Evolutionary conservation across 2,329 filamentous ascomycete genomes (phyloP).

Genomic region (Nemania diffusa): DNA sequence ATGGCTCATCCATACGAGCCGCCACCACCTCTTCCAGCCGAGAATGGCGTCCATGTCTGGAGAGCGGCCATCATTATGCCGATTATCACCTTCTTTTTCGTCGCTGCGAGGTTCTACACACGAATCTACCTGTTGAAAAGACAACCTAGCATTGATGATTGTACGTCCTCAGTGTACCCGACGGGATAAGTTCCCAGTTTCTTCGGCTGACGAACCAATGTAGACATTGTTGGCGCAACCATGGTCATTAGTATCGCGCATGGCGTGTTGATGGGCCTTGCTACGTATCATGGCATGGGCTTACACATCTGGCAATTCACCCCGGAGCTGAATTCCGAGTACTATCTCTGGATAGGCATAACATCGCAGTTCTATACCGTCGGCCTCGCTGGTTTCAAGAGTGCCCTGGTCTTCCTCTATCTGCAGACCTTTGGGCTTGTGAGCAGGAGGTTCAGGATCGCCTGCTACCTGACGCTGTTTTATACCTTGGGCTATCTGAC

Average conservation of each 20-base stretch:
- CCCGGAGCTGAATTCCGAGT: constrained; percentile 44
- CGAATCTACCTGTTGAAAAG: constrained; percentile 39
- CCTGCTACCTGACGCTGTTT: constrained; percentile 46
- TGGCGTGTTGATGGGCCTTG: constrained; percentile 44
- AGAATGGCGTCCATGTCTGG: constrained; percentile 46
- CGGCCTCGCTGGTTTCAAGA: constrained; percentile 48
- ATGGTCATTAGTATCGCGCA: constrained; percentile 44
- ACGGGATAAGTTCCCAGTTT: not conserved
- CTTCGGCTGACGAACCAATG: not conserved
- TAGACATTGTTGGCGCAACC: constrained; percentile 45
- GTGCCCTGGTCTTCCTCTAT: constrained; percentile 45
- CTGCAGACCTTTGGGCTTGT: constrained; percentile 45
- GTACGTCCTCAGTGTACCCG: constrained; percentile 34
- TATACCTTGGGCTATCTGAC: constrained; percentile 67
- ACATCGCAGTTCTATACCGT: constrained; percentile 47
- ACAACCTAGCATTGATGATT: constrained; percentile 43
- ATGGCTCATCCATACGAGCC: constrained; percentile 34
- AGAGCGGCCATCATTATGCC: constrained; percentile 45
- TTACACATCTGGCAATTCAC: constrained; percentile 49
- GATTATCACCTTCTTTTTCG: constrained; percentile 45
- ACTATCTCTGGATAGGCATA: constrained; percentile 49
- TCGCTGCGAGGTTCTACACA: constrained; percentile 45
- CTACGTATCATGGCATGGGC: constrained; percentile 48
- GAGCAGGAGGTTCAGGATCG: constrained; percentile 44
- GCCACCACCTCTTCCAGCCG: constrained; percentile 41